Evolutionary conservation across 1,284 basidiomycete genomes (phyloP).

Genomic region (Porogramme epimiltina): DNA sequence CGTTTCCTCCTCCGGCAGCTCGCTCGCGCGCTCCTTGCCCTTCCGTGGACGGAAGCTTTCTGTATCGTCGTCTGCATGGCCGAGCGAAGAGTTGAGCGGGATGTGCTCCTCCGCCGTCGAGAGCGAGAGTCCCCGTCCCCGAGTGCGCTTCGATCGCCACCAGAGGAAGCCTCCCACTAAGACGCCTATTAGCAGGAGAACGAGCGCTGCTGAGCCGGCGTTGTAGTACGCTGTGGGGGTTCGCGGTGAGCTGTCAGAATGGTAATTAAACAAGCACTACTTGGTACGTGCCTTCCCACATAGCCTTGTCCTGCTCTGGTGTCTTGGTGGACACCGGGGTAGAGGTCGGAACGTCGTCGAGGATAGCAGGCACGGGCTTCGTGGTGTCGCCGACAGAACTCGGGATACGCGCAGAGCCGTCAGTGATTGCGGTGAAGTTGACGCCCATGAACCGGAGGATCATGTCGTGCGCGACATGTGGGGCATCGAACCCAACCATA

Average conservation of each 20-base stretch:
- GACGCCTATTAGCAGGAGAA: slow-evolving; percentile 74
- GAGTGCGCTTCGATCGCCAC: slow-evolving; percentile 62
- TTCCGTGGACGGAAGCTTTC: slow-evolving; percentile 33
- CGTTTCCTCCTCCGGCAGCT: slow-evolving; percentile 29
- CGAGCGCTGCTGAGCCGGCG: slow-evolving; percentile 83
- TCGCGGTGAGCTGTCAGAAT: too few species aligned
- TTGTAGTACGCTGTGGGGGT: slow-evolving; percentile 80
- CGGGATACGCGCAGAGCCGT: slow-evolving; percentile 72
- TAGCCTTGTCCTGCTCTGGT: slow-evolving; percentile 74
- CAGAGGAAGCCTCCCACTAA: slow-evolving; percentile 77
- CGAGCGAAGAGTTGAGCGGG: slow-evolving; percentile 45
- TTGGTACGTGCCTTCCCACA: slow-evolving; percentile 79
- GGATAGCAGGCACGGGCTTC: slow-evolving; percentile 59
- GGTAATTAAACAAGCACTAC: too few species aligned
- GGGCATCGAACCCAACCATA: slow-evolving; percentile 93
- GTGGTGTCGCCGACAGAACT: slow-evolving; percentile 72
- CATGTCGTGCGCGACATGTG: slow-evolving; percentile 94
- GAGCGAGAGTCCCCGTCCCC: slow-evolving; percentile 40
- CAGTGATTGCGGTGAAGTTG: slow-evolving; percentile 81
- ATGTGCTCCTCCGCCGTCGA: slow-evolving; percentile 51
- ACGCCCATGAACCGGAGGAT: slow-evolving; percentile 94
- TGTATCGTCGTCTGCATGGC: slow-evolving; percentile 25
- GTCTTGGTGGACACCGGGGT: slow-evolving; percentile 48
- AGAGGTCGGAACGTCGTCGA: slow-evolving; percentile 39
- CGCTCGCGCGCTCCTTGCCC: slow-evolving; percentile 43